phyloP scores from a whole-genome alignment of 2,329 filamentous ascomycete genomes.

The Zasmidium angulare region DNA sequence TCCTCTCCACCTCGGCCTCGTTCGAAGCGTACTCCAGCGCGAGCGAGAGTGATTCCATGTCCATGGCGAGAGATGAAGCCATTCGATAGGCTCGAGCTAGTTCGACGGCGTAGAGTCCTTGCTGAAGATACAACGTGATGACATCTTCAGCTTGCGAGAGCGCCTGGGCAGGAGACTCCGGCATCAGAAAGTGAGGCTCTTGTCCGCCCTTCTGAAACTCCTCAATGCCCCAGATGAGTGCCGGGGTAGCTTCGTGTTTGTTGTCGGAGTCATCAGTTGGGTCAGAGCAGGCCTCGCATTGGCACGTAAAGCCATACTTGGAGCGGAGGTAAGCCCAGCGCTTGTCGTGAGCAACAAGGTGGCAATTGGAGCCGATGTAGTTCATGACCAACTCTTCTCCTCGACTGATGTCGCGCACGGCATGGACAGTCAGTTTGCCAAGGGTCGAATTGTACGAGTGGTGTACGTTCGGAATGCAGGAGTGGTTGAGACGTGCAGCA shows the following conservation, averaged over 20 bases:
- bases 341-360: constrained; percentile 13
- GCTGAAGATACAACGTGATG: constrained; percentile 88
- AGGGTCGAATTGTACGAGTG: constrained; percentile 20
- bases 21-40: constrained; percentile 20
- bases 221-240: constrained; percentile 19
- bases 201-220: constrained; percentile 10
- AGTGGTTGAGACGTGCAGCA: constrained; percentile 26
- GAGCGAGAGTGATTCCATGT: constrained; percentile 10
- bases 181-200: constrained; percentile 13
- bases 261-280: constrained; percentile 18
- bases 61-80: constrained; percentile 17
- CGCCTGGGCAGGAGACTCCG: constrained; percentile 8
- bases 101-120: constrained; percentile 60
- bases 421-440: constrained; percentile 26
- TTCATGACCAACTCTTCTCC: constrained; percentile 30
- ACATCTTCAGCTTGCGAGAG: constrained; percentile 41
- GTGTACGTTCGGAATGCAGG: constrained; percentile 28
- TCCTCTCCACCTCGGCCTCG: constrained; percentile 30
- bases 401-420: constrained; percentile 28
- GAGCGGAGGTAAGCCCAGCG: constrained; percentile 20
- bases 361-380: constrained; percentile 19
- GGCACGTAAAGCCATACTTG: constrained; percentile 32
- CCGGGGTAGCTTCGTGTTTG: constrained; percentile 14
- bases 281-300: constrained; percentile 28
- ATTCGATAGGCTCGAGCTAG: constrained; percentile 26